Evolutionary conservation across 305 asterid species (phyloP).

Genomic region (Fraxinus xanthoxyloides): DNA sequence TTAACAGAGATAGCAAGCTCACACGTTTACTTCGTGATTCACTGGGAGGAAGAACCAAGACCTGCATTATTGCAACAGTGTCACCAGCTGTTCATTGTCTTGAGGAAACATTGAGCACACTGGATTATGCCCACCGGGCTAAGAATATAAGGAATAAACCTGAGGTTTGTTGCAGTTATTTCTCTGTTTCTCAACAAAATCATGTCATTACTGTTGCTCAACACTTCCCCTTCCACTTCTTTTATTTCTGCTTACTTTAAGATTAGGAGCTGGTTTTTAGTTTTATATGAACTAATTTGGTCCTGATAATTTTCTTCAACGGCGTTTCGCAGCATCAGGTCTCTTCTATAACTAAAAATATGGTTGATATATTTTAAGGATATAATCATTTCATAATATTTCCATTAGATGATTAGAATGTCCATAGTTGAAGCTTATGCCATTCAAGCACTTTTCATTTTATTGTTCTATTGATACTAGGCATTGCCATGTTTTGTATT

Average conservation of each 20-base stretch:
- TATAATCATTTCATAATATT: background rate
- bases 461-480: background rate
- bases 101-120: slow-evolving; percentile 83
- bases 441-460: background rate
- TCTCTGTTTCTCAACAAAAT: background rate
- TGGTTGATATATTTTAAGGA: background rate
- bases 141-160: slow-evolving; percentile 82
- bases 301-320: background rate
- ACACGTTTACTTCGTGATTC: slow-evolving; percentile 90
- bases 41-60: slow-evolving; percentile 88
- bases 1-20: slow-evolving; percentile 80
- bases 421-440: background rate
- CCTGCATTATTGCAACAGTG: slow-evolving; percentile 88
- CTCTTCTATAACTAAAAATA: background rate
- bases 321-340: background rate
- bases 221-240: background rate
- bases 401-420: background rate
- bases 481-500: background rate
- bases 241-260: background rate
- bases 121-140: slow-evolving; percentile 89
- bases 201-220: background rate
- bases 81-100: slow-evolving; percentile 93
- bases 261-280: background rate
- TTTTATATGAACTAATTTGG: background rate
- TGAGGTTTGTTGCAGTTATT: slow-evolving; percentile 48